Evolutionary conservation across 768 basidiomycete genomes (phyloP), one percentile per base, ranked within the genome.

Genomic region (Lactarius sp.): DNA sequence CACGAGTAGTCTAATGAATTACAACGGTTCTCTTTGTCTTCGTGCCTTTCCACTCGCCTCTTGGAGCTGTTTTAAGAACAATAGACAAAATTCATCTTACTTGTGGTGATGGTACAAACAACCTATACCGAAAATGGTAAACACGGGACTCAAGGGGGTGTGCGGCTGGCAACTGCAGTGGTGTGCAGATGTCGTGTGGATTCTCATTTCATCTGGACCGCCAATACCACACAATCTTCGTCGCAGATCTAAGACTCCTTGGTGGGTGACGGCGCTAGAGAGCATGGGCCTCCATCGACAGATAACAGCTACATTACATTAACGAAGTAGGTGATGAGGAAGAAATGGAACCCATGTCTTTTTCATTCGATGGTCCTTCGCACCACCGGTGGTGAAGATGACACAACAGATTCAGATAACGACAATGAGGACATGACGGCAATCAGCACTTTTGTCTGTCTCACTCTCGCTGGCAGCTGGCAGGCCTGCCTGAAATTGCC

Each of bases 291-390:
- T 50, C 22, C 44, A 49, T 44, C 56, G 62, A 63, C 59, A 59
- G 58, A 63, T 63, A 66, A 60, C 60, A 64, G 56, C 65, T 27
- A 27, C 22, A 27, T 27, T 77, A 78, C 14, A 79, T 84, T 27
- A 81, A 81, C 53, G 83, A 81, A 33, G 67, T 66, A 16, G 82
- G 84, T 50, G 87, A 86, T 65, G 85, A 87, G 22, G 22, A 27
- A 72, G 87, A 88, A 69, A 77, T 81, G 56, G 84, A 84, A 68
- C 75, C 88, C 66, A 83, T 79, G 10, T 88, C 88, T 57, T 92
- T 91, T 74, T 85, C 83, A 34, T 85, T 89, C 42, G 89, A 90
- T 70, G 83, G 75, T 7, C 78, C 83, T 50, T 80, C 80, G 13
- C 83, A 80, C 22, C 14, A 77, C 59, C 53, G 74, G 75, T 3